Base-by-base conservation (phyloP, 352 stramenopile species). In the Pseudoperonospora humuli region DNA sequence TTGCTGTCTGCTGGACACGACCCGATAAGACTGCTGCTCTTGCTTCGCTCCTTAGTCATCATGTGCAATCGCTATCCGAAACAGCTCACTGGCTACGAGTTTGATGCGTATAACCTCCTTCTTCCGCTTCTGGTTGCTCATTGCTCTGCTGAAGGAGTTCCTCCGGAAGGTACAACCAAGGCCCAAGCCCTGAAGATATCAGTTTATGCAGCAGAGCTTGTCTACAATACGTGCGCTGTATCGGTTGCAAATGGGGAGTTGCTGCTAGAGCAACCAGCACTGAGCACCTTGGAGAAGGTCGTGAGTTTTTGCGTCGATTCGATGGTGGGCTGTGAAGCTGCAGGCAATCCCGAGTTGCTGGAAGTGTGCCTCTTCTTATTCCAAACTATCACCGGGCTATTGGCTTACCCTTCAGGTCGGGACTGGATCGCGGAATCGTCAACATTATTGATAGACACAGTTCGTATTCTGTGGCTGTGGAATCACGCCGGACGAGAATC, bases 391-490 rank as follows among this genome's bases (percentile, higher is more conserved):
- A 82, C 79, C 4, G 68, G 67, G 2, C 48, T 93, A 13, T 34
- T 85, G 26, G 69, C 75, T 2, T 87, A 70, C 5, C 44, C 63
- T 11, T 51, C 41, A 15, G 77, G 77, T 13, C 61, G 71, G n/a
- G 47, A 65, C 18, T 92, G 79, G 78, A 73, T 91, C 14, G 54
- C 59, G 0, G 39, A 67, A 2, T 80, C 75, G 18, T 69, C 60
- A 14, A 88, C 71, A 8, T 48, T 93, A 6, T 40, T 86, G 21
- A 48, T 79, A 17, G 80, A 93, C 37, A 75, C 89, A 61, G 66
- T 71, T 35, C 76, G 65, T 3, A 58, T 90, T 28, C 34, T 92
- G 7, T 92, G 79, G 79, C 39, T 84, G 10, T 91, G 75, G 76
- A 84, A 86, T 24, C 67, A 83, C 39, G 37, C 70, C 7, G 39